Conservation (phyloP, 2,329 filamentous ascomycete genomes). For the Xylariaceae sp. region DNA sequence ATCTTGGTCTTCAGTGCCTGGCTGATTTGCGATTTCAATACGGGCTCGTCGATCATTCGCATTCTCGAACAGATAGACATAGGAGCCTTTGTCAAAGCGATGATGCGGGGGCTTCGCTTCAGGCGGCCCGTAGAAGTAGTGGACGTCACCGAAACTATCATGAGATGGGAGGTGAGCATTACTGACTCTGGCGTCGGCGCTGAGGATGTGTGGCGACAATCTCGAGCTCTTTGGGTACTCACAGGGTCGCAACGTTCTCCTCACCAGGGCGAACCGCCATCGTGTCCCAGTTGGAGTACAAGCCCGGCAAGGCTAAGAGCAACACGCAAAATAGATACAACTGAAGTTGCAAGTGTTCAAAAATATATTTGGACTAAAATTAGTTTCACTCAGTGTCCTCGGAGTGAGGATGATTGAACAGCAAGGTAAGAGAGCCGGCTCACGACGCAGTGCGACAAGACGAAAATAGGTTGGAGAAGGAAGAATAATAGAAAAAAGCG, state of each 20-base stretch:
- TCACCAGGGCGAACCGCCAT: constrained; percentile 44
- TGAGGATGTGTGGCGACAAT: no score
- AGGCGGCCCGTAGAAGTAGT: constrained; percentile 73
- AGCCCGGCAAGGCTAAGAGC: no score
- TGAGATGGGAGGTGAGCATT: constrained; percentile 19
- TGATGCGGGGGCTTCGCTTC: constrained; percentile 67
- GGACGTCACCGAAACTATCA: constrained; percentile 68
- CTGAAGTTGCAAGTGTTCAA: no score
- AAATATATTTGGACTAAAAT: no score
- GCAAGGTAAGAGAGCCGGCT: constrained; percentile 11
- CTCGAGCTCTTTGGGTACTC: constrained; percentile 15
- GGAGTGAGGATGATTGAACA: constrained; percentile 1
- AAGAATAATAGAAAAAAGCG: no score
- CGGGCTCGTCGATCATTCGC: constrained; percentile 62
- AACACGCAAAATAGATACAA: no score
- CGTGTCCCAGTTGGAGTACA: constrained; percentile 2
- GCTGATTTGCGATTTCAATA: constrained; percentile 71
- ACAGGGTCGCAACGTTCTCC: constrained; percentile 45
- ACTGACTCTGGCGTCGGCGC: background rate
- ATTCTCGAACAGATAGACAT: constrained; percentile 77
- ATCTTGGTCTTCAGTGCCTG: constrained; percentile 72
- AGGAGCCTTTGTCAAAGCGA: constrained; percentile 75
- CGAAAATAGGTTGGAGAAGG: constrained; percentile 5
- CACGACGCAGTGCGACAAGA: background rate
- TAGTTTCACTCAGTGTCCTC: no score